Percentiles rank a stretch among this genome's conserved stretches.
phyloP scores from a whole-genome alignment of 108 stramenopile species.

The Mediolabrus comicus region DNA sequence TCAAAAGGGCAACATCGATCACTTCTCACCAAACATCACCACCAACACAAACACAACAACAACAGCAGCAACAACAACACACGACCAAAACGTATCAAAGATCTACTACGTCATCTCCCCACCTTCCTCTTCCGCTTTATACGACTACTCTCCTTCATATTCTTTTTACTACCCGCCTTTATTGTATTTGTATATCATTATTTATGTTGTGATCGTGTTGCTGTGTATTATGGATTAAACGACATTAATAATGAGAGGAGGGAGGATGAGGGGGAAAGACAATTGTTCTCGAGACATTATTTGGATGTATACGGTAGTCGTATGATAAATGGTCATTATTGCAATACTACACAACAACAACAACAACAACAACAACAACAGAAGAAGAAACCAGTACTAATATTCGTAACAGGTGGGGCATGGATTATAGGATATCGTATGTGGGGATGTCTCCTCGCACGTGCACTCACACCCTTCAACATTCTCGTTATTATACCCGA shows the following conservation, averaged over 20 bases:
- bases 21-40: neutral
- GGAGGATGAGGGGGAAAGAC: neutral
- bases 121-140: constrained; percentile 30
- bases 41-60: no score
- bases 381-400: constrained; percentile 45
- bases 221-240: constrained; percentile 31
- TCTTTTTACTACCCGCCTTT: constrained; percentile 52
- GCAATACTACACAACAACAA: neutral
- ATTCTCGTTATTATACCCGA: constrained; percentile 71
- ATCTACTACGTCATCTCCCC: constrained; percentile 20
- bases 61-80: neutral
- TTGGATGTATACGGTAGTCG: constrained; percentile 41
- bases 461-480: constrained; percentile 48
- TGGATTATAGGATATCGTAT: constrained; percentile 85
- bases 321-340: no score
- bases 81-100: constrained; percentile 9
- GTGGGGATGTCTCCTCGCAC: constrained; percentile 71
- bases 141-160: constrained; percentile 49
- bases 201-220: constrained; percentile 46
- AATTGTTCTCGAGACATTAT: constrained; percentile 19
- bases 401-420: constrained; percentile 72
- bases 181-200: constrained; percentile 61
- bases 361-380: neutral
- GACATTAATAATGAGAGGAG: neutral
- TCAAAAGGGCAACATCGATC: neutral